Percentiles rank a stretch among this genome's conserved stretches.
These are phyloP conservation scores for Xylaria sp. DNA, from an alignment of 495 filamentous ascomycete genomes.

Conservation along the genomic window DNA sequence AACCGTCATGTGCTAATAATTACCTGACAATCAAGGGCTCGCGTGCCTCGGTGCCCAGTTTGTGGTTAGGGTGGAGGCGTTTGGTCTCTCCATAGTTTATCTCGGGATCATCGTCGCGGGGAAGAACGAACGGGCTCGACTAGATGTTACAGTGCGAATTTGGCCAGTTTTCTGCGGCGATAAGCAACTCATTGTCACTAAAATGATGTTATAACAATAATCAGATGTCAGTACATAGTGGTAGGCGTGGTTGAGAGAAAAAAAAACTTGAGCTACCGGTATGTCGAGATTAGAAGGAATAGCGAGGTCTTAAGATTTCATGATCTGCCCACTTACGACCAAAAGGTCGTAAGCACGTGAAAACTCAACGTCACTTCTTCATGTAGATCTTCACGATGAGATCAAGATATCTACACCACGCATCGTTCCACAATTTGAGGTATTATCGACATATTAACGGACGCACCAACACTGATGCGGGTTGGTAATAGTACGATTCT, in stretches of 20 bases:
- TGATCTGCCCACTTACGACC: neutral
- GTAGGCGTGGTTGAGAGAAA: neutral
- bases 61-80: neutral
- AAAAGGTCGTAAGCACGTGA: neutral
- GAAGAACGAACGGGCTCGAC: neutral
- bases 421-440: neutral
- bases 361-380: neutral
- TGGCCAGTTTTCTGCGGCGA: neutral
- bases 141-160: slow-evolving; percentile 5
- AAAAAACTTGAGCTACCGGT: neutral
- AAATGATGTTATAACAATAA: slow-evolving; percentile 11
- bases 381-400: neutral
- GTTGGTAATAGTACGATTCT: neutral
- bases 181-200: slow-evolving; percentile 12
- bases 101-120: slow-evolving; percentile 1
- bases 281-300: neutral
- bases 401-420: neutral
- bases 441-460: neutral
- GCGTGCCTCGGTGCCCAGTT: neutral
- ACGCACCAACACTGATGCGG: neutral
- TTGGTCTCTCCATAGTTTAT: slow-evolving; percentile 7
- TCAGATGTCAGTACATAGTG: too few relatives aligned
- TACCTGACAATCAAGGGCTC: slow-evolving; percentile 2
- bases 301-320: neutral
- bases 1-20: slow-evolving; percentile 5